Conservation (phyloP, 2,329 filamentous ascomycete genomes). For the Stemphylium beticola region DNA sequence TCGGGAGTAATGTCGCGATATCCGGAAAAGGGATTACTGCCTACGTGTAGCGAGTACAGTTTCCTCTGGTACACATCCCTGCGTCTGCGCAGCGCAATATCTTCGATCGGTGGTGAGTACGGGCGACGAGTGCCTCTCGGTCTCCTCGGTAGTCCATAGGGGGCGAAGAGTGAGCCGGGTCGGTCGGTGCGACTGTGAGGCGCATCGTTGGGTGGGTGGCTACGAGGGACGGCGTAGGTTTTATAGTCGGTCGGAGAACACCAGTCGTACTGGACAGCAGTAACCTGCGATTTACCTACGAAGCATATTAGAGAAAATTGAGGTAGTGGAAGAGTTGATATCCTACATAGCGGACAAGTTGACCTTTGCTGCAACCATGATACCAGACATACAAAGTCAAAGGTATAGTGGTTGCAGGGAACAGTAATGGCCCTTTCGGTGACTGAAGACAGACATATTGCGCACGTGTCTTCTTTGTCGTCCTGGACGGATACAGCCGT, state of each 20-base stretch:
- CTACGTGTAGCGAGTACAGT: constrained; percentile 81
- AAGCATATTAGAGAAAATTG: neutral
- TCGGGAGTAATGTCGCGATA: constrained; percentile 76
- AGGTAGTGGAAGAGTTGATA: constrained; percentile 4
- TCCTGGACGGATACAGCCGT: constrained; percentile 19
- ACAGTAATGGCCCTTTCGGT: constrained; percentile 72
- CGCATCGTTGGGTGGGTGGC: constrained; percentile 15
- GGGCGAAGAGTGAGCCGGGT: constrained; percentile 18
- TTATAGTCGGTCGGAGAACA: constrained; percentile 61
- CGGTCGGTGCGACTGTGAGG: neutral
- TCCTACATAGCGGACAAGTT: constrained; percentile 80
- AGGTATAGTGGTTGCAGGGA: constrained; percentile 80
- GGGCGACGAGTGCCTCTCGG: constrained; percentile 24
- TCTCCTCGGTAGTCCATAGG: constrained; percentile 26
- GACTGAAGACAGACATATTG: constrained; percentile 83
- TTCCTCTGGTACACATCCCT: constrained; percentile 74
- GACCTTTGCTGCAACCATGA: constrained; percentile 79
- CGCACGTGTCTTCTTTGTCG: constrained; percentile 60
- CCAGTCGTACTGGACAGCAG: constrained; percentile 70
- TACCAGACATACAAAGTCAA: constrained; percentile 83
- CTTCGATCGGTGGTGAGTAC: constrained; percentile 35
- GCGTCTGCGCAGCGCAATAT: constrained; percentile 63
- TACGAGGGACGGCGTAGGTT: constrained; percentile 61
- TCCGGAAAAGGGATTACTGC: constrained; percentile 76
- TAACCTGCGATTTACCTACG: constrained; percentile 59